phyloP scores from a whole-genome alignment of 2,329 filamentous ascomycete genomes.

The Escovopsis sp. region DNA sequence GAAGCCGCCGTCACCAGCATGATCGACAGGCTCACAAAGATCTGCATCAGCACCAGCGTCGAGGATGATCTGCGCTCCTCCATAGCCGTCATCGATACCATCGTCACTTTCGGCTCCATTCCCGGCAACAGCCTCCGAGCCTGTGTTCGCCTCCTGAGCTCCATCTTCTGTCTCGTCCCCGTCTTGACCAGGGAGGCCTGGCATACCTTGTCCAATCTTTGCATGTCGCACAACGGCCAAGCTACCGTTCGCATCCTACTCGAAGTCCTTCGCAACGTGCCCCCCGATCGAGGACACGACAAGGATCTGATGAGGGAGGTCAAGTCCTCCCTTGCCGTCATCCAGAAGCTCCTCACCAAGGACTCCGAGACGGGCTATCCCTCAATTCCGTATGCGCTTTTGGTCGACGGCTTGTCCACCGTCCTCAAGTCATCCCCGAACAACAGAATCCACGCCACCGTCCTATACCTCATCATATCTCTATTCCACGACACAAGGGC shows the following conservation, averaged over 20 bases:
- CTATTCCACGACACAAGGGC: conserved; percentile 36
- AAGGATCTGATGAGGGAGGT: conserved; percentile 42
- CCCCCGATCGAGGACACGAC: conserved; percentile 28
- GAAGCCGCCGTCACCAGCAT: conserved; percentile 46
- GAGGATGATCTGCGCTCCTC: conserved; percentile 52
- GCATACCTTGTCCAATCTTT: conserved; percentile 55
- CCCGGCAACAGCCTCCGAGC: conserved; percentile 46
- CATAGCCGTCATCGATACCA: conserved; percentile 52
- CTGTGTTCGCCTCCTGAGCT: conserved; percentile 57
- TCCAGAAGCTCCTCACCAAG: conserved; percentile 49
- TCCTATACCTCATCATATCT: conserved; percentile 39
- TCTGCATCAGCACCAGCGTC: conserved; percentile 53
- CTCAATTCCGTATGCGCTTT: conserved; percentile 39
- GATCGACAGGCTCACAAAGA: conserved; percentile 46
- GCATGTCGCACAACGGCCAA: conserved; percentile 60
- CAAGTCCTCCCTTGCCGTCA: conserved; percentile 46
- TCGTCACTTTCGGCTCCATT: conserved; percentile 59
- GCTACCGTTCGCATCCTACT: conserved; percentile 51
- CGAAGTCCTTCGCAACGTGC: conserved; percentile 40
- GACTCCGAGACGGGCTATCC: conserved; percentile 46
- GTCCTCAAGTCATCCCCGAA: conserved; percentile 31
- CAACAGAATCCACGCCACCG: conserved; percentile 29
- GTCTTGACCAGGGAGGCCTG: conserved; percentile 49
- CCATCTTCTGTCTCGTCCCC: conserved; percentile 52
- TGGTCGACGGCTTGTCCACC: conserved; percentile 42